A percentile compares a stretch with the other conserved stretches of the same genome.
These are phyloP conservation scores for Typha latifolia DNA, from an alignment of 176 grass and related monocot species.

Conservation along the genomic window DNA sequence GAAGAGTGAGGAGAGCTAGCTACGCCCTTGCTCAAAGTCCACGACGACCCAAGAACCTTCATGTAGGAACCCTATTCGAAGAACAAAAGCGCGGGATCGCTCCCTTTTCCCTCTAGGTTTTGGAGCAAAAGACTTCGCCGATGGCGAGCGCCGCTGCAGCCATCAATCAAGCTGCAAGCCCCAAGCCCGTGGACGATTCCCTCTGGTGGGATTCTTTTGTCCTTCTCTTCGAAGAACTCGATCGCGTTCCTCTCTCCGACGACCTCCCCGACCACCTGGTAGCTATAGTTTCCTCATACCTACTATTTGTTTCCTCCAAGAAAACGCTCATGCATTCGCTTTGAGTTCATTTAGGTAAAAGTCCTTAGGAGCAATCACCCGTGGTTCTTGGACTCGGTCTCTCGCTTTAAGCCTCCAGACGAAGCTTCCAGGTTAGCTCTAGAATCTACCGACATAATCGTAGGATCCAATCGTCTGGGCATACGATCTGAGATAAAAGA, in stretches of 20 bases:
- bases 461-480: conserved; percentile 38
- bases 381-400: conserved; percentile 57
- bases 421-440: conserved; percentile 47
- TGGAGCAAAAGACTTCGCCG: neutral
- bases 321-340: neutral
- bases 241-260: conserved; percentile 34
- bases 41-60: too few relatives aligned
- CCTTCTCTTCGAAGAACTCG: conserved; percentile 68
- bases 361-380: conserved; percentile 50
- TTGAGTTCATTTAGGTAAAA: conserved; percentile 37
- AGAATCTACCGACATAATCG: conserved; percentile 31
- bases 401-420: conserved; percentile 50
- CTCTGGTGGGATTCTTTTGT: conserved; percentile 90
- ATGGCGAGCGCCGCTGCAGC: conserved; percentile 45
- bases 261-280: conserved; percentile 50
- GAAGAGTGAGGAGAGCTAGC: too few relatives aligned
- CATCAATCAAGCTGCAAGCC: neutral
- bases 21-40: too few relatives aligned
- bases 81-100: neutral
- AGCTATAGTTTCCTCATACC: neutral
- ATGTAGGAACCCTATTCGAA: neutral
- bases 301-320: too few relatives aligned
- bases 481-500: conserved; percentile 56
- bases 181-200: conserved; percentile 35
- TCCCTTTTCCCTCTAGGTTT: conserved; percentile 30